Evolutionary conservation across 2,329 filamentous ascomycete genomes (phyloP).

Genomic region (Botrytis porri): DNA sequence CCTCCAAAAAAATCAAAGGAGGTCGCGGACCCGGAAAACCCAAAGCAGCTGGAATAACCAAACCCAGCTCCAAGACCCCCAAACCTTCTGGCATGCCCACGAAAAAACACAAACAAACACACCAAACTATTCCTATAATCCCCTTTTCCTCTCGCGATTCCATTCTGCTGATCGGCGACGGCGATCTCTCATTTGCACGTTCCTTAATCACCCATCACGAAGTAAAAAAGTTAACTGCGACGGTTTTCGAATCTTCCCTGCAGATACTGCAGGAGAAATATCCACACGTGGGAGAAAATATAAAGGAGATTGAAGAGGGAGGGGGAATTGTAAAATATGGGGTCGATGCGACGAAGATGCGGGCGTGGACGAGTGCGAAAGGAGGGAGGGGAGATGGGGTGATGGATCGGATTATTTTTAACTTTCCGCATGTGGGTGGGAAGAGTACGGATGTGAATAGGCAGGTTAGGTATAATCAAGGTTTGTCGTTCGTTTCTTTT

Average conservation of each 20-base stretch:
- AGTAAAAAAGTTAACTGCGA: slow-evolving; percentile 66
- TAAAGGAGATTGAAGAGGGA: slow-evolving; percentile 50
- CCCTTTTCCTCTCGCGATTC: slow-evolving; percentile 65
- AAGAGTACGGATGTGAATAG: slow-evolving; percentile 90
- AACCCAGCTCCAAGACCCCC: background rate
- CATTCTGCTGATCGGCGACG: slow-evolving; percentile 77
- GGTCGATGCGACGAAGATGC: slow-evolving; percentile 66
- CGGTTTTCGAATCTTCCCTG: slow-evolving; percentile 58
- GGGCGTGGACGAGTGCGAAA: slow-evolving; percentile 40
- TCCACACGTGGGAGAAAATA: slow-evolving; percentile 62
- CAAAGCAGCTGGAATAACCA: background rate
- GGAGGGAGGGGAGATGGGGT: slow-evolving; percentile 39
- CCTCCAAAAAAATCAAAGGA: slow-evolving; percentile 9
- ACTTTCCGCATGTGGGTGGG: slow-evolving; percentile 95
- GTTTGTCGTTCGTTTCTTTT: slow-evolving; percentile 26
- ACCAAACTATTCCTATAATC: slow-evolving; percentile 51
- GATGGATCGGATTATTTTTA: slow-evolving; percentile 85
- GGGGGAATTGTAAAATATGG: slow-evolving; percentile 52
- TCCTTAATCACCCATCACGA: slow-evolving; percentile 64
- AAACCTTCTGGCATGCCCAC: background rate
- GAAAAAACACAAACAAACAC: slow-evolving; percentile 21
- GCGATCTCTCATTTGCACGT: slow-evolving; percentile 74
- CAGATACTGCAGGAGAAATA: slow-evolving; percentile 68
- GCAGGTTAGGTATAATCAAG: slow-evolving; percentile 88
- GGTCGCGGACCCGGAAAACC: background rate